Evolutionary conservation across 257 asterid genomes (phyloP), one percentile per base, ranked within the genome.

Genomic region (Agastache rugosa): DNA sequence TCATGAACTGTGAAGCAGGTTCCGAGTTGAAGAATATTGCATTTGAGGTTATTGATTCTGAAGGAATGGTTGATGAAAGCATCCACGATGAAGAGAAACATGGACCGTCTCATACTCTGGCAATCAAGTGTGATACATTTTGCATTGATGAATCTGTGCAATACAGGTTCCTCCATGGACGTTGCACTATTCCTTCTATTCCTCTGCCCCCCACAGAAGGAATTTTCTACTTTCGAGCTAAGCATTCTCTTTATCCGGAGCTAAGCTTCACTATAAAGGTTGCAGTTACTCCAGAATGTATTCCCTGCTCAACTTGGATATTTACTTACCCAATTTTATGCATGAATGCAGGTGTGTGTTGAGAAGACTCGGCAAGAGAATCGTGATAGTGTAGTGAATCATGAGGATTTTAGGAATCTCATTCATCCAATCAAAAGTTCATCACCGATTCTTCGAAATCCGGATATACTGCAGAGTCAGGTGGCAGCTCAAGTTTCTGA

Each of bases 211-310:
- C 25, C 5, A 63, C 23, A 2, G 84, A 83, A 75, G 94, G 94
- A 47, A 61, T 11, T 66, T 79, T 84, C 85, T 71, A 58, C 60
- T 56, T 90, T 63, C 71, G 78, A 67, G 94, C 88, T 34, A 29
- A 64, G 67, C 94, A 91, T 80, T 86, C 92, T 56, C 77, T 81
- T 65, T 82, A 85, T 80, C 85, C 83, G 8, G 90, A 91, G 47
- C 81, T 91, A 47, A 78, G 75, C 56, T 56, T 63, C 68, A 59
- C 74, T 55, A 44, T 87, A 76, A 83, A 91, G 97, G 97, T 91
- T 54, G 63, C 56, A 51, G 42, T 29, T 14, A 37, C 45, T 63
- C 62, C 56, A 37, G 15, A 22, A 72, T 34, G 27, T 55, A 31
- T 67, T 61, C 47, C 67, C 59, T 16, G 35, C 37, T 47, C 44